Conservation (phyloP, 139 green algal genomes). For the Asterochloris erici region DNA sequence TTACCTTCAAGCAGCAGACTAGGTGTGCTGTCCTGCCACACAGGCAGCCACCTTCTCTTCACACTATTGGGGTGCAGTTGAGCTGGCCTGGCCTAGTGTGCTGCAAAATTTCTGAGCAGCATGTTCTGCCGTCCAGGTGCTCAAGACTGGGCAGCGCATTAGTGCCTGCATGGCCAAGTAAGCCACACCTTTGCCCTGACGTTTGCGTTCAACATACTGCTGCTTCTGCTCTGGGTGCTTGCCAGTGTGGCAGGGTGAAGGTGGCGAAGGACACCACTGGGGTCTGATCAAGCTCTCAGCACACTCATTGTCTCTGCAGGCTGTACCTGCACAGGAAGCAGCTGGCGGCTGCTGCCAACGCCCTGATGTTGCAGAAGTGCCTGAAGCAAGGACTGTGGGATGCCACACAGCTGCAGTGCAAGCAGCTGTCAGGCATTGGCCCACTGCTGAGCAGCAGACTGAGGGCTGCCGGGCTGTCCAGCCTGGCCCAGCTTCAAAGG, state of each 20-base stretch:
- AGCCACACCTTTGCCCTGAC: neutral
- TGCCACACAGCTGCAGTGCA: slow-evolving; percentile 1
- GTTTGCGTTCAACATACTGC: neutral
- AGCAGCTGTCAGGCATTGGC: slow-evolving; percentile 52
- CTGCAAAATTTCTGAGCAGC: no score
- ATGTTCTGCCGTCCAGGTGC: slow-evolving; percentile 25
- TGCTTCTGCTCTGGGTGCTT: neutral
- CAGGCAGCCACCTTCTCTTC: no score
- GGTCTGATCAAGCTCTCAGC: no score
- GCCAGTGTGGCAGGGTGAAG: no score
- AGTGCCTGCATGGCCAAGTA: slow-evolving; percentile 55
- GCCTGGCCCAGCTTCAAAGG: slow-evolving; percentile 32
- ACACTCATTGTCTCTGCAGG: slow-evolving; percentile 23
- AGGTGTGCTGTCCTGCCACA: no score
- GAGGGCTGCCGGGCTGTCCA: slow-evolving; percentile 42
- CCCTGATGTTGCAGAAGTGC: slow-evolving; percentile 49
- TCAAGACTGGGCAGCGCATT: slow-evolving; percentile 48
- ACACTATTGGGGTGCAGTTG: no score
- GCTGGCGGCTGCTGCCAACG: slow-evolving; percentile 55
- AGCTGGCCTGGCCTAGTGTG: no score
- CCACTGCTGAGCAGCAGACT: slow-evolving; percentile 46
- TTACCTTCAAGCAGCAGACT: no score
- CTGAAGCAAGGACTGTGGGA: slow-evolving; percentile 59
- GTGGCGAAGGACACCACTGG: no score
- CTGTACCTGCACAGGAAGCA: slow-evolving; percentile 34